Evolutionary conservation across 2,329 filamentous ascomycete genomes (phyloP).

Genomic region (Hymenoscyphus infarciens): DNA sequence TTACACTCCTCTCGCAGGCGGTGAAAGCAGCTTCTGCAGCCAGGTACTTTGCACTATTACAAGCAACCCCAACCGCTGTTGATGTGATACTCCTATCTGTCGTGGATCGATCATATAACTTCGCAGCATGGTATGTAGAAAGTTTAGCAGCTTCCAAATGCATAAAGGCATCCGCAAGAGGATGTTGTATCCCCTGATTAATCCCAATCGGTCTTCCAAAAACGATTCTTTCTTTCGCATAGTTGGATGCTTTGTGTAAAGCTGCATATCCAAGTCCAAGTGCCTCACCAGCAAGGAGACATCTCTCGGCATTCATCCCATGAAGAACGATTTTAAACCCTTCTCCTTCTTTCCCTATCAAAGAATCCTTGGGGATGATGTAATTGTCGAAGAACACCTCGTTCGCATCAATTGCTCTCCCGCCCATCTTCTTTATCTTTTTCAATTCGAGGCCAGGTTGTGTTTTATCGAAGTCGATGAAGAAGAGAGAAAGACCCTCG

Average conservation of each 20-base stretch:
- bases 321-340: constrained; percentile 78
- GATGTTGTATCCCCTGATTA: constrained; percentile 53
- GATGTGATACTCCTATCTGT: constrained; percentile 50
- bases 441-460: constrained; percentile 53
- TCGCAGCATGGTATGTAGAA: constrained; percentile 62
- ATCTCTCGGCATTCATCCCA: constrained; percentile 77
- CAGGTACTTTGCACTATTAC: constrained; percentile 69
- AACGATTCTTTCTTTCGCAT: constrained; percentile 63
- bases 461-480: constrained; percentile 66
- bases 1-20: constrained; percentile 53
- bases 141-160: constrained; percentile 62
- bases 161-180: constrained; percentile 53
- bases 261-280: constrained; percentile 76
- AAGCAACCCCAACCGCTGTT: constrained; percentile 42
- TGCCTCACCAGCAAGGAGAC: constrained; percentile 73
- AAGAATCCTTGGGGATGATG: constrained; percentile 55
- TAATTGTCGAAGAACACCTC: constrained; percentile 87
- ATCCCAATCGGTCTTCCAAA: constrained; percentile 61
- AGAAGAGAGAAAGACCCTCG: constrained; percentile 78
- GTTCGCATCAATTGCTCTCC: constrained; percentile 77
- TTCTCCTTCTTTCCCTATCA: constrained; percentile 70
- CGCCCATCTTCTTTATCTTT: constrained; percentile 82
- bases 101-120: constrained; percentile 54
- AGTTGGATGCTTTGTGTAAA: constrained; percentile 57
- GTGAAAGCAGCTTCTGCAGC: constrained; percentile 47